Evolutionary conservation across 495 filamentous ascomycete genomes (phyloP), one percentile per base, ranked within the genome.

Genomic region (Lasiosphaeris hirsuta): DNA sequence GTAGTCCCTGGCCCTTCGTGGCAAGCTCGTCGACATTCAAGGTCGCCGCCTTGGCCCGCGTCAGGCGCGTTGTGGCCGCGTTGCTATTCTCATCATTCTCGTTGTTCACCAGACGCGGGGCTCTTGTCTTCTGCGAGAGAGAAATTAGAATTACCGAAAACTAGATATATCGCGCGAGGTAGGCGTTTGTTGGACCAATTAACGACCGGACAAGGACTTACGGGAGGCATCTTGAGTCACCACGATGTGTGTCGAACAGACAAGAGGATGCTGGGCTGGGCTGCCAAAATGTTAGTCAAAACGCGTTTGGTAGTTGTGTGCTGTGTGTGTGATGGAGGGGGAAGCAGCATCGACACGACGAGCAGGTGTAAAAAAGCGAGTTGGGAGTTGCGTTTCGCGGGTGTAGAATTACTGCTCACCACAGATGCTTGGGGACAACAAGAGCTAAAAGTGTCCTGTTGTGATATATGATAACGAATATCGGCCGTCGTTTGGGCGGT

Each of bases 31-130:
- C 83, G 34, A 78, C 77, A 43, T 75, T 80, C 39, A 93, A 75
- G 18, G 88, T 87, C 40, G 90, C 90, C 11, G 92, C 84, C 76
- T 98, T 98, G 57, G 95, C 93, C 70, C 94, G 82, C 51, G 94
- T 98, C 67, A 97, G 65, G 73, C 93, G 91, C 71, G 84, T 86
- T 56, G 88, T 84, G 19, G 79, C 59, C 23, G 43, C 46, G 36
- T 46, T 84, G 40, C 72, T 75, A 65, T 96, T 96, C 79, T 97
- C 94, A 67, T 96, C 94, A 66, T 96, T 96, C 74, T 96, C 91
- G 70, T 97, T 93, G 64, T 86, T 86, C 57, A 86, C 74, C 62
- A 83, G 80, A 73, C 91, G 85, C 54, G 50, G 46, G 59, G 54
- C 68, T 58, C 61, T 69, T 41, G 63, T 65, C 23, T 51, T 53